Base-by-base conservation (phyloP, 441 rosid genomes). In the Gossypium aridum region DNA sequence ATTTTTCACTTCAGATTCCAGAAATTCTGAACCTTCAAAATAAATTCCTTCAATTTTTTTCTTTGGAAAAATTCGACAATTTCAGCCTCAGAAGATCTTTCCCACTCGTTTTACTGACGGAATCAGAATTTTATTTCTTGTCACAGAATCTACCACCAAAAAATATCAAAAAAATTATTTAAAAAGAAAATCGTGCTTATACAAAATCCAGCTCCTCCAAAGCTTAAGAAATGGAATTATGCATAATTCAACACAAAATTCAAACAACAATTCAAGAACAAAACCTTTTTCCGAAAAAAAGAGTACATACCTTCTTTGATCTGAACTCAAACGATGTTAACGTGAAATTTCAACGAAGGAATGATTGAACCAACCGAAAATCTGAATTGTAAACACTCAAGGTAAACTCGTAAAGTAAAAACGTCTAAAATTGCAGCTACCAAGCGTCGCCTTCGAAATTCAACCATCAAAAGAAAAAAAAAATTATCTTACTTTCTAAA, bases 191-290 rank as follows among this genome's bases (percentile, higher is more conserved):
- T 1, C 1, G 17, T 47, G 5, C 39, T 23, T 19, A 3, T 73
- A 53, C 70, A 74, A 78, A 53, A 85, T 77, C 80, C 80, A 77
- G 77, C 61, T 19, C 7, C 70, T 60, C 23, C 51, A 12, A 34
- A 22, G 62, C 61, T 7, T 68, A 6, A 54, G 56, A 62, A 70
- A 57, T 75, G 1, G 75, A 83, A 79, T 57, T 71, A 17, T 65
- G 72, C 77, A 60, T 1, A 83, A 79, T 83, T 82, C 73, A 80
- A 73, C 78, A 76, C 80, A 81, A 73, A 80, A 68, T 72, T 74
- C 75, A 17, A 63, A 49, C 39, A 49, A 10, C 22, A 53, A 25
- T 66, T 59, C 59, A 39, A 67, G 62, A 73, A 51, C 49, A 78
- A 78, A 76, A 78, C 65, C 65, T 43, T 1, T 16, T 65, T 13